A percentile compares a stretch with the other conserved stretches of the same genome.
Evolutionary conservation across 345 rosid species (phyloP).

Genomic region (Citrus sinensis): DNA sequence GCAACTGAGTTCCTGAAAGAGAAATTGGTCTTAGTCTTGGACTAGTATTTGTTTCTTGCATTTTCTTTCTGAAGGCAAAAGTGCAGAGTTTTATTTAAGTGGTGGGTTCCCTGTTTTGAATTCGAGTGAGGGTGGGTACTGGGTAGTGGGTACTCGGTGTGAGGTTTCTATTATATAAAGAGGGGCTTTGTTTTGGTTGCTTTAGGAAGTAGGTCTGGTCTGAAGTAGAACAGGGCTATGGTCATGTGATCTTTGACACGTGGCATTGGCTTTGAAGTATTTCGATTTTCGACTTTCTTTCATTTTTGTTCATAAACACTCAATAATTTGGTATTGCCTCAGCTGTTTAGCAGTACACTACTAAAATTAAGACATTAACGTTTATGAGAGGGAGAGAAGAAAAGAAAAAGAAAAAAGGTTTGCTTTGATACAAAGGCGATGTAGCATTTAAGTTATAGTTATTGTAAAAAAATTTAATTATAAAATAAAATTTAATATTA

Average conservation of each 20-base stretch:
- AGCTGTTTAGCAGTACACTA: background rate
- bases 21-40: slow-evolving; percentile 23
- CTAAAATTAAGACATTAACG: background rate
- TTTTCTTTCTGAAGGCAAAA: background rate
- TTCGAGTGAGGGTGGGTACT: background rate
- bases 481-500: no score
- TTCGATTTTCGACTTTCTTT: no score
- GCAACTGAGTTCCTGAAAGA: slow-evolving; percentile 37
- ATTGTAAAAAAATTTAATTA: no score
- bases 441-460: no score
- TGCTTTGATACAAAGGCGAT: no score
- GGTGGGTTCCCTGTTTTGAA: slow-evolving; percentile 6
- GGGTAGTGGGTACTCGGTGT: background rate
- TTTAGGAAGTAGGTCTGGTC: background rate
- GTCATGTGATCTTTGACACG: slow-evolving; percentile 7
- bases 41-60: slow-evolving; percentile 31
- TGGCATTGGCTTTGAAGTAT: background rate
- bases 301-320: no score
- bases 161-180: background rate
- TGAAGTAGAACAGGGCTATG: background rate
- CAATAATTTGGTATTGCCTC: no score
- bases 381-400: no score
- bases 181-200: background rate
- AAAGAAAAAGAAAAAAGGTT: no score
- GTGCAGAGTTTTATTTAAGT: background rate